These are phyloP conservation scores for Mycosarcoma mackinlayi DNA, from an alignment of 1,284 basidiomycete genomes.

Conservation along the genomic window DNA sequence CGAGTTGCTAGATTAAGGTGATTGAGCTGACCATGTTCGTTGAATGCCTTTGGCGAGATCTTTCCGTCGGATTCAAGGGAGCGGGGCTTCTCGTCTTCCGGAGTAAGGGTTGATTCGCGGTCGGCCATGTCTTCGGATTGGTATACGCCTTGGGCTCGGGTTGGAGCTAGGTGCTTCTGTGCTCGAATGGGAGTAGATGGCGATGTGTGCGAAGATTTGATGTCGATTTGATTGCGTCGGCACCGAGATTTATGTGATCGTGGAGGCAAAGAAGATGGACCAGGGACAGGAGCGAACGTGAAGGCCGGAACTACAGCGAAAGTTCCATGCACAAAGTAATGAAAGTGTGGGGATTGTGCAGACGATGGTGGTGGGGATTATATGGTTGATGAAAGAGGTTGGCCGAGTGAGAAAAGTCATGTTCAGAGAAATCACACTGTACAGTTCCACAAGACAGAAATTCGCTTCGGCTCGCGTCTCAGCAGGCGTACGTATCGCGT, in stretches of 20 bases:
- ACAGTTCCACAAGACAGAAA: no score
- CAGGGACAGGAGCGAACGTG: not conserved
- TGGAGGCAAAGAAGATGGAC: not conserved
- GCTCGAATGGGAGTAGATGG: no score
- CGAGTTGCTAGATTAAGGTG: conserved; percentile 31
- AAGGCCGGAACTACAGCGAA: conserved; percentile 12
- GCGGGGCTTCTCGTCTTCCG: conserved; percentile 22
- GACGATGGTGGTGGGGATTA: not conserved
- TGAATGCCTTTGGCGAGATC: conserved; percentile 17
- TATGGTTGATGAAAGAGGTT: conserved; percentile 14
- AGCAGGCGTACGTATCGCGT: not conserved
- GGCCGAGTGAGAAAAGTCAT: not conserved
- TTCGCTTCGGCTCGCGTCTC: not conserved
- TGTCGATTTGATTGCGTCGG: not conserved
- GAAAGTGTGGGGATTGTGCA: not conserved
- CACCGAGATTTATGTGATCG: not conserved
- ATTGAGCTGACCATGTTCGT: conserved; percentile 11
- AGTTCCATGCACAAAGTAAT: conserved; percentile 18
- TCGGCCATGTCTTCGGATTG: conserved; percentile 15
- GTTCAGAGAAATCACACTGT: not conserved
- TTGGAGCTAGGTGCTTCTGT: no score
- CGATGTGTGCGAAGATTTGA: no score
- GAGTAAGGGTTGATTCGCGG: conserved; percentile 14
- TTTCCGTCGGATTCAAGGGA: conserved; percentile 31
- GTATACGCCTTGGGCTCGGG: no score